Evolutionary conservation across 495 filamentous ascomycete species (phyloP), one percentile per base, ranked within the genome.

Genomic region (Glutinoglossum americanum): DNA sequence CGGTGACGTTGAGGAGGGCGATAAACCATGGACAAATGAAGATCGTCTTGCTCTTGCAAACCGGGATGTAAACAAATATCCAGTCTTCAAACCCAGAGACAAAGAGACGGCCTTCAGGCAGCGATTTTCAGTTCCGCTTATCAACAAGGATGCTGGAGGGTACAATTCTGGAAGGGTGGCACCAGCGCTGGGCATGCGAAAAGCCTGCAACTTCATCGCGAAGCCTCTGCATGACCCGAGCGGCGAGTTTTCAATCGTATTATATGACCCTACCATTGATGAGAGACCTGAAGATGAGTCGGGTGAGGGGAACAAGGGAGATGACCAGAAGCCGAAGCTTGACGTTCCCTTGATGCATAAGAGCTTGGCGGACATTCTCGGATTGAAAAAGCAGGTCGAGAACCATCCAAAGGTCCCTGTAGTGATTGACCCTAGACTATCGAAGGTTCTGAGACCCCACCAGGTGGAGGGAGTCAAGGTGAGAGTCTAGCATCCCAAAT

Each of bases 391-490:
- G 64, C 76, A 88, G 63, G 81, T 90, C 25, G 80, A 77, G 11
- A 82, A 89, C 33, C 76, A 81, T 39, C 90, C 92, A 0, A 84
- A 85, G 62, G 90, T 99, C 2, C 92, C 92, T 1, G 92, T 99
- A 15, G 92, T 99, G 33, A 96, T 99, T 63, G 92, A 99, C 69
- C 92, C 92, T 13, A 80, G 76, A 64, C 70, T 99, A 28, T 80
- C 87, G 53, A 97, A 97, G 67, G 85, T 97, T 26, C 71, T 99
- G 27, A 80, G 92, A 30, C 92, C 92, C 8, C 92, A 99, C 82
- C 92, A 99, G 69, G 84, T 99, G 41, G 92, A 97, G 67, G 92
- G 92, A 66, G 92, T 99, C 47, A 95, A 94, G 73, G 77, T 79
- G 69, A 55, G 49, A 17, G 6, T 26, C 25, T 32, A n/a, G 3